A percentile compares a stretch with the other conserved stretches of the same genome.
These are phyloP conservation scores for Aureobasidium subglaciale DNA, from an alignment of 2,329 filamentous ascomycete species.

Conservation along the genomic window DNA sequence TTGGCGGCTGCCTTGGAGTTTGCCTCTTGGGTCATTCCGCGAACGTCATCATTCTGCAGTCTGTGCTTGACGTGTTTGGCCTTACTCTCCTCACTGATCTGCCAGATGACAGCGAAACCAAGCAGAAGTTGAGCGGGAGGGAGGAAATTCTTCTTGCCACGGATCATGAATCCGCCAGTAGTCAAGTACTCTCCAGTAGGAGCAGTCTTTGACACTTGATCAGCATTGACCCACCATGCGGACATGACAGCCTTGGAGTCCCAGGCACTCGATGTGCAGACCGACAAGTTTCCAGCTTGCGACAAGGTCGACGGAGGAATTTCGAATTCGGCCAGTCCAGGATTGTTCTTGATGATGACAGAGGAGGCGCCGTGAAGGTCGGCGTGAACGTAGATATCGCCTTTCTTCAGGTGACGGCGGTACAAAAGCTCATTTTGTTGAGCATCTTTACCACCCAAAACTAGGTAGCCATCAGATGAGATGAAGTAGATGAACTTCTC, in stretches of 20 bases:
- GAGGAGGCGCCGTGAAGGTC: slow-evolving; percentile 76
- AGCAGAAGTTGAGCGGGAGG: slow-evolving; percentile 81
- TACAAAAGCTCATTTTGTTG: slow-evolving; percentile 93
- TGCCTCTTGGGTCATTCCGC: slow-evolving; percentile 18
- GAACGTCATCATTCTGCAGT: slow-evolving; percentile 36
- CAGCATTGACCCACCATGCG: slow-evolving; percentile 88
- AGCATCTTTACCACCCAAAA: slow-evolving; percentile 77
- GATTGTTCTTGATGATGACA: slow-evolving; percentile 87
- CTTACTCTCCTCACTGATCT: slow-evolving; percentile 81
- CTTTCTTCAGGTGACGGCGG: slow-evolving; percentile 73
- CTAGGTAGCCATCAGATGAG: slow-evolving; percentile 89
- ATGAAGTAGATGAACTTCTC: slow-evolving; percentile 97
- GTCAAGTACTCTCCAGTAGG: slow-evolving; percentile 73
- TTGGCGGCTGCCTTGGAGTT: slow-evolving; percentile 9
- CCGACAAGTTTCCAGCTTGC: slow-evolving; percentile 78
- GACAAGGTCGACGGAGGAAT: slow-evolving; percentile 87
- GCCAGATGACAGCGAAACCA: slow-evolving; percentile 81
- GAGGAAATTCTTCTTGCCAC: slow-evolving; percentile 83
- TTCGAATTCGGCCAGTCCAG: slow-evolving; percentile 67
- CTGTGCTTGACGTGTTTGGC: slow-evolving; percentile 71
- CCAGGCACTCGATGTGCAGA: slow-evolving; percentile 86
- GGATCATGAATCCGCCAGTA: slow-evolving; percentile 70
- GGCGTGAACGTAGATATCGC: slow-evolving; percentile 86
- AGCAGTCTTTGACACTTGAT: slow-evolving; percentile 83
- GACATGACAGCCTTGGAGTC: slow-evolving; percentile 94